Evolutionary conservation across 345 rosid genomes (phyloP).

Genomic region (Salix suchowensis): DNA sequence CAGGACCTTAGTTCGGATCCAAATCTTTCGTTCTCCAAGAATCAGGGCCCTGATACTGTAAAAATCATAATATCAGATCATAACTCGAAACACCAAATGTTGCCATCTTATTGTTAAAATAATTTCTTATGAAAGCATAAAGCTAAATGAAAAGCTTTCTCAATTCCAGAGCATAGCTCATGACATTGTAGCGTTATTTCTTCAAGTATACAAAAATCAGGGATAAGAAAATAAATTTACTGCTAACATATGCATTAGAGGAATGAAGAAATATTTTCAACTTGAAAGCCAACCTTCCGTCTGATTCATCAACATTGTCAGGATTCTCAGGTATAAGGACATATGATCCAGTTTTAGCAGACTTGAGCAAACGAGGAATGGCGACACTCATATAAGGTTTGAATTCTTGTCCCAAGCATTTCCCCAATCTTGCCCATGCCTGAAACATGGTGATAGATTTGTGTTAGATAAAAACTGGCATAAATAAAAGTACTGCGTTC

Average conservation of each 20-base stretch:
- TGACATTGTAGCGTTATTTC: background rate
- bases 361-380: slow-evolving; percentile 9
- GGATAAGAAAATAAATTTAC: background rate
- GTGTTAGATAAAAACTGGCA: background rate
- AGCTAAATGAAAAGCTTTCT: background rate
- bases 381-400: slow-evolving; percentile 6
- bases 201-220: background rate
- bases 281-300: slow-evolving; percentile 4
- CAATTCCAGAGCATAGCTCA: background rate
- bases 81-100: background rate
- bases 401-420: slow-evolving; percentile 18
- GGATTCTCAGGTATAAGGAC: background rate
- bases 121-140: background rate
- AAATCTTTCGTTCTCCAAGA: background rate
- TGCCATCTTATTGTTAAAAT: background rate
- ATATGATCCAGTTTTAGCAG: background rate
- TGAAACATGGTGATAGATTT: background rate
- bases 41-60: background rate
- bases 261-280: background rate
- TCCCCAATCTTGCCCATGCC: slow-evolving; percentile 17
- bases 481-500: background rate
- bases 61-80: background rate
- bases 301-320: background rate
- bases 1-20: background rate
- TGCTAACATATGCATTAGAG: background rate